A percentile compares a stretch with the other conserved stretches of the same genome.
phyloP scores from a whole-genome alignment of 306 rosid species.

The Fragaria vesca region DNA sequence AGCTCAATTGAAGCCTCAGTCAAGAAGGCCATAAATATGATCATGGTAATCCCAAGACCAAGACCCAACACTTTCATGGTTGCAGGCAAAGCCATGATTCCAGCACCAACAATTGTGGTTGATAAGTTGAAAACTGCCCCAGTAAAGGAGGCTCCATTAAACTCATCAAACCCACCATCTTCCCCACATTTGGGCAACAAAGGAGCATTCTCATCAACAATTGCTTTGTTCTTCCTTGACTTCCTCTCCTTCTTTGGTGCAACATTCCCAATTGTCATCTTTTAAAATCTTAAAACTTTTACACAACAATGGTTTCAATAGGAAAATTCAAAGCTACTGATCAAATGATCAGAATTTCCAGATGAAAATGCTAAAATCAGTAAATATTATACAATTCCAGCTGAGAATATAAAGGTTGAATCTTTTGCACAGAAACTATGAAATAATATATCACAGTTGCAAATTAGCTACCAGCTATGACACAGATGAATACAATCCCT shows the following conservation, averaged over 20 bases:
- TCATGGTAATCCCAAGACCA: conserved; percentile 67
- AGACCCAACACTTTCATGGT: conserved; percentile 74
- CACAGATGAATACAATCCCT: not conserved
- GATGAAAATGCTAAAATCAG: not conserved
- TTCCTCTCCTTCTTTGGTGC: conserved; percentile 40
- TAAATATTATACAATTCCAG: not conserved
- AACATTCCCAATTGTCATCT: conserved; percentile 46
- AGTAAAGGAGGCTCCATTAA: conserved; percentile 80
- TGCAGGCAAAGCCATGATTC: conserved; percentile 92
- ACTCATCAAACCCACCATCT: conserved; percentile 50
- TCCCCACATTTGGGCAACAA: conserved; percentile 54
- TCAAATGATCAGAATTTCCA: not conserved
- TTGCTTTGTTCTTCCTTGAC: conserved; percentile 41
- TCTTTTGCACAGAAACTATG: conserved; percentile 7
- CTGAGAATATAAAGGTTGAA: not conserved
- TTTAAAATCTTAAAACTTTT: conserved; percentile 8
- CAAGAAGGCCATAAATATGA: conserved; percentile 61
- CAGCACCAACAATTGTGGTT: conserved; percentile 85
- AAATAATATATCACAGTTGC: not conserved
- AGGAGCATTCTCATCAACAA: conserved; percentile 59
- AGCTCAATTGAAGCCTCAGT: conserved; percentile 71
- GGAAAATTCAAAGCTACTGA: conserved; percentile 4
- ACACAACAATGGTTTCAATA: conserved; percentile 18
- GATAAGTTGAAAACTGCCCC: conserved; percentile 90
- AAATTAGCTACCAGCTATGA: not conserved